These are phyloP conservation scores for Thymus mandschuricus DNA, from an alignment of 257 asterid genomes.

Conservation along the genomic window DNA sequence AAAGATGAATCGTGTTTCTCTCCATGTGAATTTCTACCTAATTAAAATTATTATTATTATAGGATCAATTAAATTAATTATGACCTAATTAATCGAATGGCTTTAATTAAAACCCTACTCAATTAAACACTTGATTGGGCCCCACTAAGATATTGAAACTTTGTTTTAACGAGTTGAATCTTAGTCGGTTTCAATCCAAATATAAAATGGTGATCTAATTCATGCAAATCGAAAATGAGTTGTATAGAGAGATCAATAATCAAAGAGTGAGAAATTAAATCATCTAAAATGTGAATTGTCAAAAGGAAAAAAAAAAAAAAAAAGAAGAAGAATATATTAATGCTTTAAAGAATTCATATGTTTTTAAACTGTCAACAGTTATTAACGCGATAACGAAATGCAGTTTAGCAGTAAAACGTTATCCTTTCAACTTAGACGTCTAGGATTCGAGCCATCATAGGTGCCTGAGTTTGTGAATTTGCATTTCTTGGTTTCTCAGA, in stretches of 20 bases:
- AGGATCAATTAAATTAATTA: background rate
- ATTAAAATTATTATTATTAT: conserved; percentile 11
- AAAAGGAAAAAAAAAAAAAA: too few species aligned
- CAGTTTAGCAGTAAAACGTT: too few species aligned
- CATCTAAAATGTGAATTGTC: background rate
- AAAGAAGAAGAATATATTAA: too few species aligned
- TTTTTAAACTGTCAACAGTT: too few species aligned
- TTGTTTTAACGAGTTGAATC: background rate
- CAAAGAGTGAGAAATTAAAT: background rate
- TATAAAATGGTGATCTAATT: background rate
- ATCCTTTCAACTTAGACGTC: too few species aligned
- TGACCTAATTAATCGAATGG: background rate
- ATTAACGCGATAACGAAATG: too few species aligned
- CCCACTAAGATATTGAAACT: background rate
- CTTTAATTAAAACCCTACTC: background rate
- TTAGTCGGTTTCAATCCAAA: background rate
- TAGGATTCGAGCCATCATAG: too few species aligned
- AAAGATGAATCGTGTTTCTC: conserved; percentile 38
- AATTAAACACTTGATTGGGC: background rate
- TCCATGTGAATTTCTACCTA: conserved; percentile 48
- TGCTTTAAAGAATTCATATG: background rate
- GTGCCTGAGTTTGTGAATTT: too few species aligned
- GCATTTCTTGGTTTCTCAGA: too few species aligned
- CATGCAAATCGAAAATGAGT: background rate
- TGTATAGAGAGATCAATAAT: background rate